These are phyloP conservation scores for Stygiomarasmius scandens DNA, from an alignment of 1,284 basidiomycete genomes.

Conservation along the genomic window DNA sequence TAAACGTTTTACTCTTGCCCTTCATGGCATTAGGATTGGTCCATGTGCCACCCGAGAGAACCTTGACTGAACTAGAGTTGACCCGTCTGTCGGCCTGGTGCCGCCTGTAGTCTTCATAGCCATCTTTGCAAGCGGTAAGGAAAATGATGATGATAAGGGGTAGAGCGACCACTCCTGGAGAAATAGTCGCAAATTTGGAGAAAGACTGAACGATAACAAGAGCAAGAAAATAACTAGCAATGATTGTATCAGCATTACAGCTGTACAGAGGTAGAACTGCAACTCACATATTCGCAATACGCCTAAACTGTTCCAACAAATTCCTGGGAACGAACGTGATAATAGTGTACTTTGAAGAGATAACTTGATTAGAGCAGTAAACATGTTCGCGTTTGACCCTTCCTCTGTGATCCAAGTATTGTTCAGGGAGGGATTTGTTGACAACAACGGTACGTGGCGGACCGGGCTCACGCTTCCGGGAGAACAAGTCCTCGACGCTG, in stretches of 20 bases:
- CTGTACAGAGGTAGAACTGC: slow-evolving; percentile 61
- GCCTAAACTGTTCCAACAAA: slow-evolving; percentile 86
- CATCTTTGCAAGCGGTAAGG: slow-evolving; percentile 93
- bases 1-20: slow-evolving; percentile 78
- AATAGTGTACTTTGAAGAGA: slow-evolving; percentile 92
- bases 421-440: slow-evolving; percentile 72
- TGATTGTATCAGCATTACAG: slow-evolving; percentile 8
- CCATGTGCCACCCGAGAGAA: slow-evolving; percentile 69
- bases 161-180: slow-evolving; percentile 89
- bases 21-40: slow-evolving; percentile 75
- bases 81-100: slow-evolving; percentile 92
- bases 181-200: slow-evolving; percentile 91
- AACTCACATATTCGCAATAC: slow-evolving; percentile 82
- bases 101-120: slow-evolving; percentile 95
- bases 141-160: slow-evolving; percentile 87
- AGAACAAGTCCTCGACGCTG: slow-evolving; percentile 75
- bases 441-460: slow-evolving; percentile 76
- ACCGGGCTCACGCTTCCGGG: slow-evolving; percentile 54
- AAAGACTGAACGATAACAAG: slow-evolving; percentile 96
- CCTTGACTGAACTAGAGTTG: slow-evolving; percentile 77
- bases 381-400: slow-evolving; percentile 63
- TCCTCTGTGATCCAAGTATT: slow-evolving; percentile 72
- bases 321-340: slow-evolving; percentile 89
- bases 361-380: slow-evolving; percentile 85
- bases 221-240: slow-evolving; percentile 71